Evolutionary conservation across 164 flowering plant species (phyloP).

Genomic region (Taxillus chinensis): DNA sequence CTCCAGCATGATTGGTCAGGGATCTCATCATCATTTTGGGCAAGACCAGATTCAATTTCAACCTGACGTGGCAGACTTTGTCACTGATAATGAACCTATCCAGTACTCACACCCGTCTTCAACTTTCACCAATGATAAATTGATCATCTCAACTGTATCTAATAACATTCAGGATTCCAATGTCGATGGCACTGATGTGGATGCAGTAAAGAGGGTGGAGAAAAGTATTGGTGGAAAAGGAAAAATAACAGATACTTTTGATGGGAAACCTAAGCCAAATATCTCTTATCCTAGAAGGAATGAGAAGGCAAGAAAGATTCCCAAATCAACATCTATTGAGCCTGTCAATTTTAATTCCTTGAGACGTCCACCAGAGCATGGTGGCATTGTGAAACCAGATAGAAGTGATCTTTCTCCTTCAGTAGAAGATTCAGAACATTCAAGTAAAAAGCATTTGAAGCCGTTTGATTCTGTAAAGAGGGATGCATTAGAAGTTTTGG

Average conservation of each 20-base stretch:
- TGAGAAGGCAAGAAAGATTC: conserved; percentile 8
- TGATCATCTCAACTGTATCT: conserved; percentile 13
- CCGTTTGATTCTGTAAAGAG: conserved; percentile 60
- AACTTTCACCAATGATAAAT: conserved; percentile 14
- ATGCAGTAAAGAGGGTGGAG: conserved; percentile 14
- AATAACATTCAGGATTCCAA: conserved; percentile 11
- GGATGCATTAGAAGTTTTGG: conserved; percentile 45
- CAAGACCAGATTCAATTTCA: not conserved
- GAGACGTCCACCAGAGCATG: conserved; percentile 15
- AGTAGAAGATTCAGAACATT: conserved; percentile 21
- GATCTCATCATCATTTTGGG: not conserved
- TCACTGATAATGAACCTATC: not conserved
- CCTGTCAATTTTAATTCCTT: conserved; percentile 14
- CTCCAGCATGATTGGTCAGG: not conserved
- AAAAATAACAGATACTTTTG: conserved; percentile 11
- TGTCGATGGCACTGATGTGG: conserved; percentile 6
- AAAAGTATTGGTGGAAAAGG: conserved; percentile 6
- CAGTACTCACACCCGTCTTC: not conserved
- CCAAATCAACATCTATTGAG: conserved; percentile 6
- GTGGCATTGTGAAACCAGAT: conserved; percentile 14
- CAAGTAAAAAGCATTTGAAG: conserved; percentile 29
- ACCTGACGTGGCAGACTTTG: not conserved
- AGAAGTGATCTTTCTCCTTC: conserved; percentile 14
- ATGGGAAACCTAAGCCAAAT: conserved; percentile 12
- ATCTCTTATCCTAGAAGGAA: conserved; percentile 11